These are phyloP conservation scores for Sonneratia caseolaris DNA, from an alignment of 345 rosid species.

Conservation along the genomic window DNA sequence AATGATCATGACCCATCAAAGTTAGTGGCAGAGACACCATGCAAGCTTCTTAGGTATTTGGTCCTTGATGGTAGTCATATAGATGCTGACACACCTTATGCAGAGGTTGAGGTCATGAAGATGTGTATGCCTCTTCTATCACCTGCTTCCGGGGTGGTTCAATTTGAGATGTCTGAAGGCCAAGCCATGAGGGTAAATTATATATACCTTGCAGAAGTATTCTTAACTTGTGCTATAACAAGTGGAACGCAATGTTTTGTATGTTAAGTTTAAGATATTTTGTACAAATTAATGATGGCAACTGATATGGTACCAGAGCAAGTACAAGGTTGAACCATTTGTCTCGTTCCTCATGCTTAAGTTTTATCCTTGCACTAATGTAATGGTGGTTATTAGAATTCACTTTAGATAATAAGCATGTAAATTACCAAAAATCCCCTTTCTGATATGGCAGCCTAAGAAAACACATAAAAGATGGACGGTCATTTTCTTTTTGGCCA, in stretches of 20 bases:
- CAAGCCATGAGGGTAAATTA: conserved; percentile 93
- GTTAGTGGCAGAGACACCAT: conserved; percentile 93
- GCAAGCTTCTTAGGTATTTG: conserved; percentile 93
- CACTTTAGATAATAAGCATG: neutral
- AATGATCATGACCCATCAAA: conserved; percentile 99
- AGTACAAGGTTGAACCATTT: neutral
- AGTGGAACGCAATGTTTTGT: neutral
- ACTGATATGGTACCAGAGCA: neutral
- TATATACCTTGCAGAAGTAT: conserved; percentile 2
- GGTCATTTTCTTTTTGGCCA: neutral
- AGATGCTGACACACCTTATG: conserved; percentile 92
- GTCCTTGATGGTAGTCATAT: conserved; percentile 79
- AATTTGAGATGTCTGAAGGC: conserved; percentile 88
- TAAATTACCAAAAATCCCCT: neutral
- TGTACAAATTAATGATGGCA: neutral
- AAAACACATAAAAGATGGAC: neutral
- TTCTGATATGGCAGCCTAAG: neutral
- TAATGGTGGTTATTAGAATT: neutral
- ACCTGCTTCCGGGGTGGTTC: conserved; percentile 88
- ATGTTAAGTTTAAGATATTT: neutral
- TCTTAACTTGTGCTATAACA: neutral
- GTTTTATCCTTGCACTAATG: neutral
- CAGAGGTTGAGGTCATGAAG: conserved; percentile 99
- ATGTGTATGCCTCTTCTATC: conserved; percentile 99
- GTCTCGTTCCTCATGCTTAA: neutral